These are phyloP conservation scores for Phytophthora palmivora DNA, from an alignment of 352 stramenopile genomes.

Conservation along the genomic window DNA sequence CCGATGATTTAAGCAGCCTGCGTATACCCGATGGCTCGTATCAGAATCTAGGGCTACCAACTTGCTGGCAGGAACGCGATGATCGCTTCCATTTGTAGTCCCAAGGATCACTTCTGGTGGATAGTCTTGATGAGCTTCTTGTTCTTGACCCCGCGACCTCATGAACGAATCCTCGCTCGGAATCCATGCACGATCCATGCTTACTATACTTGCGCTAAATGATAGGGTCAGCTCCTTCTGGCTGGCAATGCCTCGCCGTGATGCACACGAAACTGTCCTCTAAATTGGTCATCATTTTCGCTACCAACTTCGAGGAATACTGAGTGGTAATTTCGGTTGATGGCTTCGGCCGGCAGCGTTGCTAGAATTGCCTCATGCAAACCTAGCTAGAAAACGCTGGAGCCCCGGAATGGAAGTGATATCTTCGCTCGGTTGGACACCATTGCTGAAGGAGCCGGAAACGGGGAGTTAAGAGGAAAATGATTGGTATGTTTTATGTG, in stretches of 20 bases:
- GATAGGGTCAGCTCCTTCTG: not conserved
- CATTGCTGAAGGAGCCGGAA: no score
- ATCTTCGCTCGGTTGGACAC: no score
- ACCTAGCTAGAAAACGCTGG: no score
- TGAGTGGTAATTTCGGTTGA: no score
- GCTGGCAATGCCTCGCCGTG: not conserved
- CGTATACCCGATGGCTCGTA: not conserved
- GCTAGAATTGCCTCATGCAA: no score
- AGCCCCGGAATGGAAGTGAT: no score
- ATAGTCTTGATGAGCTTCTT: not conserved
- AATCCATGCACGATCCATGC: not conserved
- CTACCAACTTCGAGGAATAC: no score
- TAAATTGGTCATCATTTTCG: constrained; percentile 3
- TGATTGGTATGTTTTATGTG: no score
- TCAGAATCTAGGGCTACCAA: not conserved
- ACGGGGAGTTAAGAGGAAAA: no score
- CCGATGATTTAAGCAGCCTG: not conserved
- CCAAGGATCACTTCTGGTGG: not conserved
- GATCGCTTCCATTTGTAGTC: not conserved
- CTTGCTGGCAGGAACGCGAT: not conserved
- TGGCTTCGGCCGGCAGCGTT: no score
- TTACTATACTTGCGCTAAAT: not conserved
- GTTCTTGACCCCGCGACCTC: not conserved
- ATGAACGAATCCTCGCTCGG: no score
- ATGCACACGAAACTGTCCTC: not conserved